Conservation (phyloP, 257 asterid species). For the Nicotiana tomentosiformis region DNA sequence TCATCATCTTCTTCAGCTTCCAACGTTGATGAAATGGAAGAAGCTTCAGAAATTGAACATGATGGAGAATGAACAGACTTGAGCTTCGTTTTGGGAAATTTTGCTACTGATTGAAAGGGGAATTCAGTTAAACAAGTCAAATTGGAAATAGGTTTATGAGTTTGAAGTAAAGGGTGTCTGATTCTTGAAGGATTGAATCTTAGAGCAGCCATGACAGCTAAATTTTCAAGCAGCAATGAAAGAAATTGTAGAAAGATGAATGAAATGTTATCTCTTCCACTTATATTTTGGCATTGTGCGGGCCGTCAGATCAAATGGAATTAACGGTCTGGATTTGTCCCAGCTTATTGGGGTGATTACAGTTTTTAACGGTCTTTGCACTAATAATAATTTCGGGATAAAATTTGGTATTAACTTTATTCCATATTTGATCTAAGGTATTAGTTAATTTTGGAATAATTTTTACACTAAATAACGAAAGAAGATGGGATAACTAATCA, state of each 20-base stretch:
- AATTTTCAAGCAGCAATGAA: background rate
- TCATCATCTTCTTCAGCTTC: conserved; percentile 31
- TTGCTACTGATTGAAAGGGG: conserved; percentile 22
- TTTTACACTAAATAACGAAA: too few species aligned
- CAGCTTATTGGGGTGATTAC: background rate
- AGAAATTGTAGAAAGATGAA: background rate
- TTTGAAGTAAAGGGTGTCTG: conserved; percentile 12
- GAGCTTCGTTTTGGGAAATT: conserved; percentile 13
- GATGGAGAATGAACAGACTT: conserved; percentile 29
- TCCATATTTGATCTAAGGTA: too few species aligned
- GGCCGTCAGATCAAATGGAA: background rate
- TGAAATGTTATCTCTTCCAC: background rate
- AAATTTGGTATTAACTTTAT: too few species aligned
- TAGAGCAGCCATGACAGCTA: conserved; percentile 47
- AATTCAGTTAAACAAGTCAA: conserved; percentile 26
- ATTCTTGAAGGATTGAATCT: conserved; percentile 43
- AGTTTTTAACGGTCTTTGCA: background rate
- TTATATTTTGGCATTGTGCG: background rate
- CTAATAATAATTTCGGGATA: too few species aligned
- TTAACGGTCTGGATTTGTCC: background rate
- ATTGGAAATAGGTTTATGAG: conserved; percentile 32
- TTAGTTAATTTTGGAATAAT: too few species aligned
- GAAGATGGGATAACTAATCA: too few species aligned
- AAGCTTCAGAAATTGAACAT: conserved; percentile 54
- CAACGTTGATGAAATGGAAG: conserved; percentile 51